These are phyloP conservation scores for Anthracocystis walkeri DNA, from an alignment of 1,284 basidiomycete species.

Conservation along the genomic window DNA sequence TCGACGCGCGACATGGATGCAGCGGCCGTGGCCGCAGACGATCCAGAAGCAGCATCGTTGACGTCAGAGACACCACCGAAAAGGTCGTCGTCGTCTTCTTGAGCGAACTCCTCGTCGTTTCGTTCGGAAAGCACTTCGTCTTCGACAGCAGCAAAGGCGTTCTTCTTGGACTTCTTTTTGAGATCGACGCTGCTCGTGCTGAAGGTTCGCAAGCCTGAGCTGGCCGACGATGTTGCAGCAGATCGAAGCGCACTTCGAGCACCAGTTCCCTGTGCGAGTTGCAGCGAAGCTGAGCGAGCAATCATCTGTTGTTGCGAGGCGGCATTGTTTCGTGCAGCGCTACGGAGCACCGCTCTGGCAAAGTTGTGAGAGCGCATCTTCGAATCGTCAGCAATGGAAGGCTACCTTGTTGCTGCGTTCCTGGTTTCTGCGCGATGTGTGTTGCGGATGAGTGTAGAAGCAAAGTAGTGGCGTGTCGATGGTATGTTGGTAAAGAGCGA, in stretches of 20 bases:
- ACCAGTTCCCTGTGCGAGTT: neutral
- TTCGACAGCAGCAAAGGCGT: conserved; percentile 22
- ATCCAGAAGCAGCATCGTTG: neutral
- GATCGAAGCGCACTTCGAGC: neutral
- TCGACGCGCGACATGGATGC: conserved; percentile 23
- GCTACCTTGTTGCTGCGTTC: neutral
- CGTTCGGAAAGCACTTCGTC: conserved; percentile 12
- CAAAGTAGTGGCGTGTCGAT: neutral
- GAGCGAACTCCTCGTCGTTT: conserved; percentile 12
- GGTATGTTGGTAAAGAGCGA: neutral
- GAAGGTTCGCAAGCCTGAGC: conserved; percentile 11
- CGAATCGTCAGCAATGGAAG: no score
- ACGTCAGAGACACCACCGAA: conserved; percentile 26
- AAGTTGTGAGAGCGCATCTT: conserved; percentile 43
- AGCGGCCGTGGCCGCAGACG: conserved; percentile 3
- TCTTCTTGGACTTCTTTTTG: conserved; percentile 48
- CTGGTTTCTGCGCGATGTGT: neutral
- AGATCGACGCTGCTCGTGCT: conserved; percentile 11
- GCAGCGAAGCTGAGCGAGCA: conserved; percentile 1
- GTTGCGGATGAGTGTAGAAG: neutral
- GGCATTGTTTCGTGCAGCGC: conserved; percentile 9
- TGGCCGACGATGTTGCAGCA: neutral
- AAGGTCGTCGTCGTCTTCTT: conserved; percentile 37
- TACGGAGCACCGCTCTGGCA: conserved; percentile 27
- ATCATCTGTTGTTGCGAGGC: neutral